Conservation (phyloP, 208 protist genomes). For the Leishmania mexicana region DNA sequence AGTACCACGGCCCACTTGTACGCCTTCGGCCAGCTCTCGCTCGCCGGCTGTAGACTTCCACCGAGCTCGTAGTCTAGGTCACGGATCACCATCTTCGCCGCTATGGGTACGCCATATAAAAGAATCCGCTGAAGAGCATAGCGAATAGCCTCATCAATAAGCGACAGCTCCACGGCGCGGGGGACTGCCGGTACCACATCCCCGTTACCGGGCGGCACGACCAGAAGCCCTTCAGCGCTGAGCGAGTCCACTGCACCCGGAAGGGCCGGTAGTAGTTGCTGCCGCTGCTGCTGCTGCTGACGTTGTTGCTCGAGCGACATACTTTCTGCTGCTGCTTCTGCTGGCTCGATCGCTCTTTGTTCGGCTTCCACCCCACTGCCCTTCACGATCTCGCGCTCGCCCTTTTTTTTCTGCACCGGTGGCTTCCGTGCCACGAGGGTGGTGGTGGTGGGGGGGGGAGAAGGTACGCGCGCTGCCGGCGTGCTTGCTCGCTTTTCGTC, state of each 20-base stretch:
- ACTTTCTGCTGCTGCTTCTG: not conserved
- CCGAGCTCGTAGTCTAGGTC: constrained; percentile 20
- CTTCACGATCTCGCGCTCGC: not conserved
- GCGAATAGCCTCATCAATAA: not conserved
- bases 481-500: no score
- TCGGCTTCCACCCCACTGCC: not conserved
- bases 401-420: not conserved
- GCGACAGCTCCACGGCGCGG: not conserved
- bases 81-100: constrained; percentile 8
- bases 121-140: constrained; percentile 9
- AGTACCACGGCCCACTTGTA: constrained; percentile 29
- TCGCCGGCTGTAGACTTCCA: constrained; percentile 10
- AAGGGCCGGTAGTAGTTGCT: not conserved
- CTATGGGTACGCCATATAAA: constrained; percentile 16
- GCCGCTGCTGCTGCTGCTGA: not conserved
- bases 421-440: not conserved
- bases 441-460: no score
- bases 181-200: not conserved
- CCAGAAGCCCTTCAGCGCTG: not conserved
- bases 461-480: no score
- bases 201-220: not conserved
- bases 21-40: constrained; percentile 18
- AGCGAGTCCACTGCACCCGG: not conserved
- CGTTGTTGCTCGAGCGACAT: not conserved
- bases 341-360: not conserved